Conservation (phyloP, 139 green algal species). For the Chlorella sorokiniana region DNA sequence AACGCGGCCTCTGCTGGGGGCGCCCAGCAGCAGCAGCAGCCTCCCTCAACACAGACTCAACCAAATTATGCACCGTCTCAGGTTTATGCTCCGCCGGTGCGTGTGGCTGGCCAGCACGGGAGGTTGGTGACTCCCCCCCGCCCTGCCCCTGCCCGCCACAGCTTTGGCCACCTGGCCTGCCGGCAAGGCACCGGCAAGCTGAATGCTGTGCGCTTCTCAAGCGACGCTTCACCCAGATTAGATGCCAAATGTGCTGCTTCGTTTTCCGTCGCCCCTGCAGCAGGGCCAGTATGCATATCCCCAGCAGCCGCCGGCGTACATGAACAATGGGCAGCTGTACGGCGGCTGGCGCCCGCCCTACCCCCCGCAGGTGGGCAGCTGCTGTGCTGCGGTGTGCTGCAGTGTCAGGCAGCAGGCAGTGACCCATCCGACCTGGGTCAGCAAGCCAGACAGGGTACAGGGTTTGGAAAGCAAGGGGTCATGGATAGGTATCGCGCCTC, state of each 20-base stretch:
- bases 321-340: constrained; percentile 34
- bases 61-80: constrained; percentile 11
- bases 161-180: too few relatives aligned
- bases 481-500: too few relatives aligned
- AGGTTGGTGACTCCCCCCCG: not conserved
- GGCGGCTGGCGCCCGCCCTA: constrained; percentile 12
- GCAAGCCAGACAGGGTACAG: too few relatives aligned
- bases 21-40: not conserved
- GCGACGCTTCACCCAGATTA: too few relatives aligned
- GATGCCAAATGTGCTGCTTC: too few relatives aligned
- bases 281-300: constrained; percentile 19
- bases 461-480: too few relatives aligned
- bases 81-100: constrained; percentile 14
- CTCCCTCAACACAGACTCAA: not conserved
- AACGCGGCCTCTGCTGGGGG: not conserved
- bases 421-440: too few relatives aligned
- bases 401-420: not conserved
- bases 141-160: not conserved
- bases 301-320: constrained; percentile 9
- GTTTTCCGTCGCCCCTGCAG: not conserved
- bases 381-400: not conserved
- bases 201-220: too few relatives aligned
- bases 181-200: too few relatives aligned
- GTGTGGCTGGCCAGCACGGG: not conserved
- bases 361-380: not conserved